Percentiles rank a stretch among this genome's conserved stretches.
These are phyloP conservation scores for Mucor indicus DNA, from an alignment of 371 early-diverging fungal genomes.

Conservation along the genomic window DNA sequence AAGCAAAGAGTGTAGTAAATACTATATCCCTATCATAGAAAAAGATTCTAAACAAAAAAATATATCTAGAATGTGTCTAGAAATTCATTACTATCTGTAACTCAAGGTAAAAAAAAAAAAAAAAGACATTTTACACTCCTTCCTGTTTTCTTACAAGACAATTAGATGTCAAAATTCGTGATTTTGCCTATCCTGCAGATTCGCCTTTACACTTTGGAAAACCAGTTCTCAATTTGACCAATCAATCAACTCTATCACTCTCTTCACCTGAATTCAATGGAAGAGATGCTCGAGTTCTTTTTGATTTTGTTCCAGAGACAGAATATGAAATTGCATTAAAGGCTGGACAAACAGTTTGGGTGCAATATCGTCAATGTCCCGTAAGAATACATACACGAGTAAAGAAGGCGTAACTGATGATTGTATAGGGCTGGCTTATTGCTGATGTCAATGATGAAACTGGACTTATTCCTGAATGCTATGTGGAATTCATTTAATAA, in stretches of 20 bases:
- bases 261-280: constrained; percentile 40
- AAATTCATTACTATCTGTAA: too few species aligned
- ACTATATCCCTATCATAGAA: too few species aligned
- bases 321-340: constrained; percentile 63
- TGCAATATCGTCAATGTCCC: constrained; percentile 65
- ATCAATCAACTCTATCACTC: constrained; percentile 18
- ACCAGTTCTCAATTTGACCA: background rate
- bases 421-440: constrained; percentile 70
- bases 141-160: background rate
- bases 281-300: constrained; percentile 61
- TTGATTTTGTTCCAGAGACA: constrained; percentile 73
- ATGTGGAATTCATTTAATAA: constrained; percentile 53
- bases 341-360: constrained; percentile 61
- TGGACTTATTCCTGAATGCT: constrained; percentile 75
- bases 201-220: constrained; percentile 62
- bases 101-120: too few species aligned
- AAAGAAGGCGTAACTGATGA: too few species aligned
- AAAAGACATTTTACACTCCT: background rate
- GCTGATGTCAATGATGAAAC: constrained; percentile 60
- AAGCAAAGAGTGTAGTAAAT: too few species aligned
- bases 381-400: too few species aligned
- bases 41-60: too few species aligned
- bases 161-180: constrained; percentile 46
- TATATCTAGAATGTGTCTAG: too few species aligned
- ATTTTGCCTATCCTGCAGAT: constrained; percentile 65